These are phyloP conservation scores for Olyra latifolia DNA, from an alignment of 176 grass and related monocot genomes.

Conservation along the genomic window DNA sequence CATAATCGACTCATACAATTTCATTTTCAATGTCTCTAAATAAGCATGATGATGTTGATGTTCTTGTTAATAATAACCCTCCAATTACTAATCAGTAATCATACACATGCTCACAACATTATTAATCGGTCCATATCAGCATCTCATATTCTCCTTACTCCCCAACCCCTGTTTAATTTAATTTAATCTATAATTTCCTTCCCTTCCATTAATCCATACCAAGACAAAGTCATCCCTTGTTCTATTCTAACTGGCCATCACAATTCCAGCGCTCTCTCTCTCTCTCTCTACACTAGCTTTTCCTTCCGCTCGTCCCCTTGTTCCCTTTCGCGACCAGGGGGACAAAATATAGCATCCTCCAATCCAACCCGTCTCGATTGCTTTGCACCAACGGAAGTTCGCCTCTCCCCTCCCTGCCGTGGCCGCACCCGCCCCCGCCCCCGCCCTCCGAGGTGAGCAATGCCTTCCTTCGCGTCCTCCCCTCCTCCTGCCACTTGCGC, in stretches of 20 bases:
- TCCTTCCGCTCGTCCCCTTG: slow-evolving; percentile 2
- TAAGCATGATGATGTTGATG: background rate
- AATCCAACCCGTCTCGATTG: slow-evolving; percentile 26
- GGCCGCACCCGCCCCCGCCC: background rate
- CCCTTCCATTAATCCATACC: background rate
- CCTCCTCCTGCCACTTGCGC: background rate
- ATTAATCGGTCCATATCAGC: background rate
- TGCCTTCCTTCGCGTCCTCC: slow-evolving; percentile 16
- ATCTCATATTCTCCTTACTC: background rate
- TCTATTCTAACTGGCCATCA: slow-evolving; percentile 5
- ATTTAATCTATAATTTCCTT: background rate
- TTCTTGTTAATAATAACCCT: background rate
- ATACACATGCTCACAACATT: background rate
- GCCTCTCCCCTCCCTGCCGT: background rate
- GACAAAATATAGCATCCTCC: slow-evolving; percentile 40
- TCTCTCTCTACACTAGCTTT: background rate
- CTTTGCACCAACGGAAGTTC: slow-evolving; percentile 13
- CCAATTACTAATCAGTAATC: no score
- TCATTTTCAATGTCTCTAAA: background rate
- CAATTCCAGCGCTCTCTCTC: background rate
- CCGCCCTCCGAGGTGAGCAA: slow-evolving; percentile 36
- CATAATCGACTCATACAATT: background rate
- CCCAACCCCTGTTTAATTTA: background rate
- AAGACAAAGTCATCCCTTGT: background rate
- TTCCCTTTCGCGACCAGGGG: background rate